These are phyloP conservation scores for Ophiostoma pallidulum DNA, from an alignment of 2,329 filamentous ascomycete genomes.

Conservation along the genomic window DNA sequence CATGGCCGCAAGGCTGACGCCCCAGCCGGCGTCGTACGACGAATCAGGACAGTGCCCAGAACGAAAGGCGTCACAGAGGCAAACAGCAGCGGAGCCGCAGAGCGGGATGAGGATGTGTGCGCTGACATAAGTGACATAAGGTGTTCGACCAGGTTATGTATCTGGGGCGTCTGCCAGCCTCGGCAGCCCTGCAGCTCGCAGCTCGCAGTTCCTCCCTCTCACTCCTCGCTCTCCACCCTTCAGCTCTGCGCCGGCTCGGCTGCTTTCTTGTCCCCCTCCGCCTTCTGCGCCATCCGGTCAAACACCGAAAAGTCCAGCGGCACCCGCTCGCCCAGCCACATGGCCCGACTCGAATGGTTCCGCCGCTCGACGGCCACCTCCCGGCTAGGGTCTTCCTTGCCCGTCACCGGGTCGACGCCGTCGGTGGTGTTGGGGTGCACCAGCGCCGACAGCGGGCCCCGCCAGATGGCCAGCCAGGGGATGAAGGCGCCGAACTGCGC, in stretches of 20 bases:
- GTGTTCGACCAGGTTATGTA: no score
- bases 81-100: no score
- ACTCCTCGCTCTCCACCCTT: background rate
- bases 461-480: conserved; percentile 72
- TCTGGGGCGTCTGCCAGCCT: no score
- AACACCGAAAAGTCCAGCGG: conserved; percentile 49
- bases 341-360: conserved; percentile 60
- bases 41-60: no score
- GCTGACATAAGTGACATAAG: no score
- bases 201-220: background rate
- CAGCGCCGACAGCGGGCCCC: conserved; percentile 69
- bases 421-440: conserved; percentile 74
- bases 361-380: conserved; percentile 28
- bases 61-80: no score
- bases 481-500: conserved; percentile 84
- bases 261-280: background rate
- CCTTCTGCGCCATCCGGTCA: conserved; percentile 23
- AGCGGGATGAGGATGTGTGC: no score
- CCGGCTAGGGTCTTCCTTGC: conserved; percentile 20
- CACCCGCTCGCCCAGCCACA: conserved; percentile 62
- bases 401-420: conserved; percentile 18
- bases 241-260: background rate
- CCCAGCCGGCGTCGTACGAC: no score
- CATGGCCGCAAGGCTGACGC: no score
- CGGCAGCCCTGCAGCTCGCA: no score